Evolutionary conservation across 345 rosid genomes (phyloP).

Genomic region (Citropsis articulata): DNA sequence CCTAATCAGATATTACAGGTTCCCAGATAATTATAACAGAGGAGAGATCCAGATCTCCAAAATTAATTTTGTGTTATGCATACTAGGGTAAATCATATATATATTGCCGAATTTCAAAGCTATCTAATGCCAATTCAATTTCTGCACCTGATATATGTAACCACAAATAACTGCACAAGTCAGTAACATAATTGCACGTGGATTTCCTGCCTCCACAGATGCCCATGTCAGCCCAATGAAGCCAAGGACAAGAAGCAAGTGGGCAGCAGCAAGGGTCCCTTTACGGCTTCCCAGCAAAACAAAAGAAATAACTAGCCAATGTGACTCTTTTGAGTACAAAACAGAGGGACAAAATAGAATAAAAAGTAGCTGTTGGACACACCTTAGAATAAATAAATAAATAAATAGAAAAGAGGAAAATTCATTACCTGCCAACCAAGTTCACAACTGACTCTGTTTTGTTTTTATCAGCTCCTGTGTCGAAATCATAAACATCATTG

Average conservation of each 20-base stretch:
- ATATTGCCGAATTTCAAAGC: background rate
- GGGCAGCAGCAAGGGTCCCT: slow-evolving; percentile 62
- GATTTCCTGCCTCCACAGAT: slow-evolving; percentile 48
- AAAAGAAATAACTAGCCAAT: slow-evolving; percentile 11
- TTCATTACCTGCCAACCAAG: slow-evolving; percentile 64
- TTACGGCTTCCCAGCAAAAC: slow-evolving; percentile 49
- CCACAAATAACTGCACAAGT: slow-evolving; percentile 68
- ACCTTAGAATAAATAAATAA: too few species aligned
- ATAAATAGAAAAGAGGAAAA: background rate
- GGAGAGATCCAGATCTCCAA: background rate
- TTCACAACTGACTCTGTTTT: slow-evolving; percentile 89
- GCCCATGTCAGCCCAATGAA: slow-evolving; percentile 62
- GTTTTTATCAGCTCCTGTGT: slow-evolving; percentile 90
- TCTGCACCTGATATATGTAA: slow-evolving; percentile 73
- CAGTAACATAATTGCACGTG: slow-evolving; percentile 56
- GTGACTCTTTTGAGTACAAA: slow-evolving; percentile 5
- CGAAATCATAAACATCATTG: slow-evolving; percentile 95
- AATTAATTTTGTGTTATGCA: background rate
- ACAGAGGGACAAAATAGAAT: background rate
- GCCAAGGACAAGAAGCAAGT: slow-evolving; percentile 46
- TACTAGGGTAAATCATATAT: too few species aligned
- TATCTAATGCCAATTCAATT: background rate
- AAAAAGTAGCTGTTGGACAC: background rate
- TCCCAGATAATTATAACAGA: background rate
- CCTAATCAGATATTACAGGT: background rate